Percentiles rank a stretch among this genome's conserved stretches.
Evolutionary conservation across 345 rosid genomes (phyloP).

Genomic region (Carallia brachiata): DNA sequence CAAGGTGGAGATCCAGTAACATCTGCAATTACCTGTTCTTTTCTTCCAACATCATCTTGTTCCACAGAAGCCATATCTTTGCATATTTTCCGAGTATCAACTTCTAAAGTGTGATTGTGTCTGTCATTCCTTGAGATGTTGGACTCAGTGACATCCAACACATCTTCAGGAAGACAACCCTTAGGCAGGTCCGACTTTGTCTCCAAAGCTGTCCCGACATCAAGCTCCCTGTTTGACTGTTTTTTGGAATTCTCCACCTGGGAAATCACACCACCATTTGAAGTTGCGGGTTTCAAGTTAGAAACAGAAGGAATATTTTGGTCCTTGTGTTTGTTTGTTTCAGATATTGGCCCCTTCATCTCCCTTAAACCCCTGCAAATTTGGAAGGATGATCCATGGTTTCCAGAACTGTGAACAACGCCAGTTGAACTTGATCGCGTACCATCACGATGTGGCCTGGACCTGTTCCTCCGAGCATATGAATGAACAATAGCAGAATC

Average conservation of each 20-base stretch:
- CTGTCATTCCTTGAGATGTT: constrained; percentile 33
- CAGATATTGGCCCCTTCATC: constrained; percentile 49
- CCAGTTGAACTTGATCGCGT: constrained; percentile 77
- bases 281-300: constrained; percentile 40
- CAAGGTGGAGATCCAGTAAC: constrained; percentile 36
- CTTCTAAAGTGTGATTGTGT: constrained; percentile 27
- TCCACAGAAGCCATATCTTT: constrained; percentile 39
- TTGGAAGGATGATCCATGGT: constrained; percentile 59
- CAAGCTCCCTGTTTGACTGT: constrained; percentile 44
- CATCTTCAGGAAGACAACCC: constrained; percentile 35
- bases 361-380: constrained; percentile 54
- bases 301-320: constrained; percentile 46
- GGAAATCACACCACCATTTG: constrained; percentile 59
- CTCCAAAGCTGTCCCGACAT: constrained; percentile 41
- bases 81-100: constrained; percentile 31
- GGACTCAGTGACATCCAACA: constrained; percentile 37
- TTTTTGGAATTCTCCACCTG: constrained; percentile 43
- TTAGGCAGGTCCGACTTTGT: constrained; percentile 34
- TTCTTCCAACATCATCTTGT: constrained; percentile 37
- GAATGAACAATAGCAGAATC: constrained; percentile 98
- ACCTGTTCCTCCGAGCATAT: constrained; percentile 95
- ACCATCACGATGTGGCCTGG: constrained; percentile 78
- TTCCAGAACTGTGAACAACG: constrained; percentile 62
- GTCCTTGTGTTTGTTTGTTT: constrained; percentile 57
- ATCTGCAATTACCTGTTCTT: constrained; percentile 42